Evolutionary conservation across 768 basidiomycete species (phyloP), one percentile per base, ranked within the genome.

Genomic region (Lactarius psammicola): DNA sequence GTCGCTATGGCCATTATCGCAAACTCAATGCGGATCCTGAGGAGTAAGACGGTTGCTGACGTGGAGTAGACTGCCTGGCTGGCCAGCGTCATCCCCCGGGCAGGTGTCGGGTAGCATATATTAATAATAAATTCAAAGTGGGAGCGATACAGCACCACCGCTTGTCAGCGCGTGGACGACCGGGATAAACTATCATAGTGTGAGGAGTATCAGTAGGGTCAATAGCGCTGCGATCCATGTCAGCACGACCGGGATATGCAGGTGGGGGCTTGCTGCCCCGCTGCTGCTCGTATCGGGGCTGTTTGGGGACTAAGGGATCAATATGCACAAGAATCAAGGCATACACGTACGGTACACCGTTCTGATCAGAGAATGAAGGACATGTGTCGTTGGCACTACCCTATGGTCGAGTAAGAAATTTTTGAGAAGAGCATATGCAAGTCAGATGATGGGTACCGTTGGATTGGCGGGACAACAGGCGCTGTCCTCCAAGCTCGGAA

Each of bases 381-480:
- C 90, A 92, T 42, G 84, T 82, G 59, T 82, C 76, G 67, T 69
- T 73, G 38, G 64, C 28, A 33, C 33, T 71, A 20, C 64, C 69
- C 69, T 73, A 33, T 2, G 44, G 9, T 3, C 11, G 30, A 42
- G 60, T 62, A 26, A 62, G 49, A 15, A 33, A 56, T 30, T n/a
- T 28, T 10, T 18, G 13, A 20, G 31, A 61, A 23, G 44, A 44
- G 42, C 10, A 34, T 42, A 62, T 31, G 53, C 20, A 65, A 42
- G 13, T 51, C 4, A 40, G 18, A 51, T 30, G 4, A 26, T 13
- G 49, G 75, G 79, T 66, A 88, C 88, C 33, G 79, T 81, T 18
- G 89, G 87, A 69, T 92, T 75, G 7, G 82, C 81, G 34, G 92
- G 90, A 75, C 92, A 94, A 72, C 92, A 93, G 4, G 80, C 88